Conservation (phyloP, 163 green algal species). For the Scenedesmus sp. region DNA sequence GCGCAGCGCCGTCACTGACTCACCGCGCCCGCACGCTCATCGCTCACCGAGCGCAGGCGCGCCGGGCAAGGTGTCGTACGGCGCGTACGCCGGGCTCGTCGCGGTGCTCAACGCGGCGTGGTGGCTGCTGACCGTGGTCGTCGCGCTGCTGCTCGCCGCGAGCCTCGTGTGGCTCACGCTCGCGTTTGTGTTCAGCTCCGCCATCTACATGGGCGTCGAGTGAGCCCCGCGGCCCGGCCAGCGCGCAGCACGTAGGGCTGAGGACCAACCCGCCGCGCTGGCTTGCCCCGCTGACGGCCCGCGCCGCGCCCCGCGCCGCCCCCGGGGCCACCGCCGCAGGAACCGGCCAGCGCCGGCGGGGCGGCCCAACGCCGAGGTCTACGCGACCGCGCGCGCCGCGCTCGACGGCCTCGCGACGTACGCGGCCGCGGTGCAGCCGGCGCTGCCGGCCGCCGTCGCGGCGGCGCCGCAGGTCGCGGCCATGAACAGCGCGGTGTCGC, state of each 20-base stretch:
- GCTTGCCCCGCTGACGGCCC: too few relatives aligned
- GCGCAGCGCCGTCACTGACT: neutral
- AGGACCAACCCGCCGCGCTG: neutral
- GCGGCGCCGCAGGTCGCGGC: slow-evolving; percentile 3
- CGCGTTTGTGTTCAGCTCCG: slow-evolving; percentile 27
- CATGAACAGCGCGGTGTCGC: slow-evolving; percentile 16
- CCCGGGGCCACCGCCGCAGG: neutral
- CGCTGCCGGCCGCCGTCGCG: slow-evolving; percentile 4
- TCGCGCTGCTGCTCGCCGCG: slow-evolving; percentile 22
- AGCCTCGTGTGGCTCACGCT: slow-evolving; percentile 33
- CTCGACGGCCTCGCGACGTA: slow-evolving; percentile 21
- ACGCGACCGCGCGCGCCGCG: neutral
- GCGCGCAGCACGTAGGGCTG: neutral
- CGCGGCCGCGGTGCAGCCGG: neutral
- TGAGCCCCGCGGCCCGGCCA: neutral
- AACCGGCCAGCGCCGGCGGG: neutral
- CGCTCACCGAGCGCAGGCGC: neutral
- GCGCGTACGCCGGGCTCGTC: slow-evolving; percentile 32
- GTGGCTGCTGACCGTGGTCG: slow-evolving; percentile 37
- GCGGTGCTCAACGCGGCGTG: slow-evolving; percentile 26
- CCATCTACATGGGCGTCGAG: slow-evolving; percentile 24
- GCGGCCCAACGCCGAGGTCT: neutral
- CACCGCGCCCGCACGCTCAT: too few relatives aligned
- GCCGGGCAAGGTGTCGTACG: slow-evolving; percentile 40
- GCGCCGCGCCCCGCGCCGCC: too few relatives aligned